phyloP scores from a whole-genome alignment of 768 basidiomycete species.

The Podaxis pistillaris region DNA sequence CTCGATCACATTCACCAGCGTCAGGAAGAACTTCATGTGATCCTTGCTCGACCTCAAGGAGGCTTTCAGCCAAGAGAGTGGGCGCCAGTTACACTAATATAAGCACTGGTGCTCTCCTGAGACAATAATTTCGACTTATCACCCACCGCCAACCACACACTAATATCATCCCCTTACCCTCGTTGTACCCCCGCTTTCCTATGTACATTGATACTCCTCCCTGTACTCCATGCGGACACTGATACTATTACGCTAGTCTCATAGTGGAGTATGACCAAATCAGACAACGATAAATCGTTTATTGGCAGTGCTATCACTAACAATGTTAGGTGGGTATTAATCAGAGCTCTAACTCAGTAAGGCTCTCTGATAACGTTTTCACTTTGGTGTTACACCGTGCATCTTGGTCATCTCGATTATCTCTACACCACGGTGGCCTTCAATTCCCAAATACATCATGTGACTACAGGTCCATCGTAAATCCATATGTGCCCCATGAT shows the following conservation, averaged over 20 bases:
- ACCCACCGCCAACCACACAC: neutral
- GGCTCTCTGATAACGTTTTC: neutral
- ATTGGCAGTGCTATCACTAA: neutral
- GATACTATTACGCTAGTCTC: neutral
- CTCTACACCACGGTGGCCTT: neutral
- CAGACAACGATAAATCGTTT: neutral
- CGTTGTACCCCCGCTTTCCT: neutral
- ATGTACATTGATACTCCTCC: neutral
- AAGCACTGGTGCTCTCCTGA: neutral
- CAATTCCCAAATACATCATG: neutral
- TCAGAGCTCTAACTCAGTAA: neutral
- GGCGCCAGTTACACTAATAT: neutral
- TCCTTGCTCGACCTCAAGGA: neutral
- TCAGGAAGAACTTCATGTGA: neutral
- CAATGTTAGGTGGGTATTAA: neutral
- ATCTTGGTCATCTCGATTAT: neutral
- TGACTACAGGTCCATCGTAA: neutral
- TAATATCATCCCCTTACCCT: neutral
- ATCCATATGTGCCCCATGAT: neutral
- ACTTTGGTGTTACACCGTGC: neutral
- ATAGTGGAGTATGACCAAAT: neutral
- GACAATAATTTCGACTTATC: neutral
- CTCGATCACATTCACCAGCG: neutral
- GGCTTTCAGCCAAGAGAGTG: neutral
- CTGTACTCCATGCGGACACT: neutral